Evolutionary conservation across 106 monocot species (phyloP), one percentile per base, ranked within the genome.

Genomic region (Platanthera guangdongensis): DNA sequence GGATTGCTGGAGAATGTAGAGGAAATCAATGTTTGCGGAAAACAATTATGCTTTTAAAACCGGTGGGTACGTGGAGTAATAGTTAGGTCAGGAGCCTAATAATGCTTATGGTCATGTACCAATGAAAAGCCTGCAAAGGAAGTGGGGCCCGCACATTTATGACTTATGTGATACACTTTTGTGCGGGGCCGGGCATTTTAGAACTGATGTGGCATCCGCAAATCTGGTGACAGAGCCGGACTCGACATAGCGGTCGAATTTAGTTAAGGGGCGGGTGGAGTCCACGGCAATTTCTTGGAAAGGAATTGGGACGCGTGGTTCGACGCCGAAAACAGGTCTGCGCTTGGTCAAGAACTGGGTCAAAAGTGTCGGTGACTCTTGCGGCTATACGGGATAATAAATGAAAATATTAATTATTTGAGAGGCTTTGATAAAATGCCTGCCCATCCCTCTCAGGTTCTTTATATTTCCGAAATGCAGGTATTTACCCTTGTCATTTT

Each of bases 191-290:
- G n/a, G n/a, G n/a, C n/a, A n/a, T n/a, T n/a, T n/a, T n/a, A n/a
- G n/a, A n/a, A n/a, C n/a, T n/a, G n/a, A n/a, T n/a, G 25, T 68
- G 45, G 45, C 68, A 46, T 68, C 68, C 68, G 46, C 3, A 19
- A 68, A 68, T 32, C 68, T 8, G 68, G 68, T 8, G 30, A 9
- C 13, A 45, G 5, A 15, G 45, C 45, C 70, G 70, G 70, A 70
- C 47, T 70, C 70, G n/a, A 70, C 5, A 70, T 48, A 16, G 70
- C 14, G 47, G 45, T 70, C 47, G 8, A 13, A 70, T 70, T 70
- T 70, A 70, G 70, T 70, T 70, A 15, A 70, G 15, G 7, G 8
- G 1, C 14, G 70, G 70, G 70, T 70, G 47, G 70, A 46, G 70
- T 70, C 70, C 70, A 39, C 67, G 12, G 47, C 30, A 4, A 70